These are phyloP conservation scores for Thelonectria rubi DNA, from an alignment of 2,329 filamentous ascomycete genomes.

Conservation along the genomic window DNA sequence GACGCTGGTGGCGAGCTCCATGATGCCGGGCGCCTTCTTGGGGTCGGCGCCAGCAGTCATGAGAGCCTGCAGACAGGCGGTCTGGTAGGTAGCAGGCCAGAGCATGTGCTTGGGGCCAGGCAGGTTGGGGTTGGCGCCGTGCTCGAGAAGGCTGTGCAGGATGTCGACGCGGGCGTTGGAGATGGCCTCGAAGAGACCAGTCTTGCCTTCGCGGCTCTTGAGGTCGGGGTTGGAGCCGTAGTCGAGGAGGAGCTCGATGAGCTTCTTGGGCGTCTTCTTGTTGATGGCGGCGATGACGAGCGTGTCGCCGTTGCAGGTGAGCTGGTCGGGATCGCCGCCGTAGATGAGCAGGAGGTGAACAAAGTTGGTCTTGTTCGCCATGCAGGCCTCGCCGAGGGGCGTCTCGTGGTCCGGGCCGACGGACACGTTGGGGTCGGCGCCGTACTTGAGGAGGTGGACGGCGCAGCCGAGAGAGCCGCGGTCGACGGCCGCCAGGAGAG, in stretches of 20 bases:
- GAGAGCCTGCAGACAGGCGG: constrained; percentile 66
- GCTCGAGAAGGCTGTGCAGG: constrained; percentile 59
- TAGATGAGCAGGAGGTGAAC: constrained; percentile 69
- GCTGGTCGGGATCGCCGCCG: constrained; percentile 64
- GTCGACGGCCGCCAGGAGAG: constrained; percentile 61
- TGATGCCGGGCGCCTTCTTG: constrained; percentile 68
- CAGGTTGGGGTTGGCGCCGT: constrained; percentile 72
- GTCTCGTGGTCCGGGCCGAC: constrained; percentile 62
- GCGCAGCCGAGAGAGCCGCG: constrained; percentile 65
- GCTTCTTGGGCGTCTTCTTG: constrained; percentile 61
- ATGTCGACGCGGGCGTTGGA: constrained; percentile 64
- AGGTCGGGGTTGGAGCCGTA: constrained; percentile 67
- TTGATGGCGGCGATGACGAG: constrained; percentile 68
- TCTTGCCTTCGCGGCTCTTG: constrained; percentile 70
- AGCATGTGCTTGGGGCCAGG: constrained; percentile 75
- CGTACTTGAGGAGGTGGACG: constrained; percentile 70
- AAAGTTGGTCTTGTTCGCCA: constrained; percentile 63
- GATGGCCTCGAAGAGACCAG: constrained; percentile 70
- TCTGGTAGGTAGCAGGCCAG: constrained; percentile 70
- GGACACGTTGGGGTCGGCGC: constrained; percentile 65
- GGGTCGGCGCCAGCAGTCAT: constrained; percentile 67
- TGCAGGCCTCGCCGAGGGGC: constrained; percentile 61
- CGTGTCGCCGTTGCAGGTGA: constrained; percentile 66
- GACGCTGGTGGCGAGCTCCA: constrained; percentile 70
- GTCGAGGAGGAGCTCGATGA: constrained; percentile 67